Percentiles rank a stretch among this genome's conserved stretches.
Evolutionary conservation across 257 asterid genomes (phyloP).

Genomic region (Nyctanthes arbortristis): DNA sequence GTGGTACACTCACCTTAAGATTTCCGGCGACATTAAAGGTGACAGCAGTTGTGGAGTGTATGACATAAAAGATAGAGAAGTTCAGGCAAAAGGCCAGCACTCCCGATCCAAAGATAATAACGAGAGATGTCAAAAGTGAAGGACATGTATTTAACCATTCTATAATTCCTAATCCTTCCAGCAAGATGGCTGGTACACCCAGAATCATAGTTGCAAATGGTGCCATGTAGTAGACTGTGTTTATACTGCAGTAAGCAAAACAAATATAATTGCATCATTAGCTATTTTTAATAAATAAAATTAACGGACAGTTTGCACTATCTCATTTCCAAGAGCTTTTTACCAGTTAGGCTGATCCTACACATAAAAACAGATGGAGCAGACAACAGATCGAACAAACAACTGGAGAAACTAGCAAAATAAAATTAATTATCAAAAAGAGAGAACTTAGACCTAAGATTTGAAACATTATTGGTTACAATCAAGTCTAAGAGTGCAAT

Average conservation of each 20-base stretch:
- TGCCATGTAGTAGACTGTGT: constrained; percentile 97
- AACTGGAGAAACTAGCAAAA: too few species aligned
- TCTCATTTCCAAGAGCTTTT: too few species aligned
- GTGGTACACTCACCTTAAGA: constrained; percentile 63
- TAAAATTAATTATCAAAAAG: too few species aligned
- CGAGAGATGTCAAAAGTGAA: constrained; percentile 50
- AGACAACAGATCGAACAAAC: neutral
- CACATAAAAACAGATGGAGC: neutral
- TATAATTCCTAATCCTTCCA: constrained; percentile 82
- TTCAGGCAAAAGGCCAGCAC: constrained; percentile 87
- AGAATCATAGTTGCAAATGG: constrained; percentile 95
- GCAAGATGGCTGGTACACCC: constrained; percentile 70
- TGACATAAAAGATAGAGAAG: constrained; percentile 91
- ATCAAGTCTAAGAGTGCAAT: too few species aligned
- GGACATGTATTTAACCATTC: constrained; percentile 67
- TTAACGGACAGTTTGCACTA: too few species aligned
- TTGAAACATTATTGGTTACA: too few species aligned
- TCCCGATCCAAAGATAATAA: constrained; percentile 81
- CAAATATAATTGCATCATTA: constrained; percentile 1
- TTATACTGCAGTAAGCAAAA: constrained; percentile 53
- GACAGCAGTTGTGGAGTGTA: constrained; percentile 96
- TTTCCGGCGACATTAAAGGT: constrained; percentile 98
- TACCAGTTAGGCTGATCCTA: too few species aligned
- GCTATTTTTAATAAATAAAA: too few species aligned
- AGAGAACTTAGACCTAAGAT: too few species aligned